Base-by-base conservation (phyloP, 495 filamentous ascomycete species). In the Tricharina praecox region DNA sequence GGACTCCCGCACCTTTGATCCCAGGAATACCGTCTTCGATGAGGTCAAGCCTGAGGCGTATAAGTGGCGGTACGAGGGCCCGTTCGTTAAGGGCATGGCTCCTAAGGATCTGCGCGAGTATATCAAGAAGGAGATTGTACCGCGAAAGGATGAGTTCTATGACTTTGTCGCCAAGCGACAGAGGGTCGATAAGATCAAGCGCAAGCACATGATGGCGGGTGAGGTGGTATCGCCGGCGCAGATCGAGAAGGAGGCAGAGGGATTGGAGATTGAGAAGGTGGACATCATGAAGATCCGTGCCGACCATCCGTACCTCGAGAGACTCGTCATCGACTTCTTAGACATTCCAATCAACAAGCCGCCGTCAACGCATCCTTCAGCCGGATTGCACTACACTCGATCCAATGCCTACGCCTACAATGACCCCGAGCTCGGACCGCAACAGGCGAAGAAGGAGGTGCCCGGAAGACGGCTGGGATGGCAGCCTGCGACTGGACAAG, bases 391-490 rank as follows among this genome's bases (percentile, higher is more conserved):
- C 30, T 95, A 96, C 65, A 68, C 79, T 23, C 77, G 86, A 47
- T 80, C 82, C 13, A 63, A 71, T 26, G 69, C 77, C 19, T 70
- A 78, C 58, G 61, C 82, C 35, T 68, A 75, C 42, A 92, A 93
- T 61, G 86, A 95, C 58, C 80, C 90, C 0, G 49, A 75, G n/a
- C 76, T 79, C 55, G 90, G 90, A 2, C 87, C 85, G 5, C 81
- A 84, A 58, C 64, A 66, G 11, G 53, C 66, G 28, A 70, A 73
- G 49, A 54, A 75, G 7, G 74, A 83, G 0, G 70, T 90, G 2
- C 63, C 74, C 58, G 81, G 79, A 2, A 74, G 90, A 47, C 68
- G 63, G 34, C 62, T 73, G 10, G 62, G 61, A 24, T 51, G 48
- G 34, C 26, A 50, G 41, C 23, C 43, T 11, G 42, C 19, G 1